Base-by-base conservation (phyloP, 2,329 filamentous ascomycete species). In the Gremmenia infestans region DNA sequence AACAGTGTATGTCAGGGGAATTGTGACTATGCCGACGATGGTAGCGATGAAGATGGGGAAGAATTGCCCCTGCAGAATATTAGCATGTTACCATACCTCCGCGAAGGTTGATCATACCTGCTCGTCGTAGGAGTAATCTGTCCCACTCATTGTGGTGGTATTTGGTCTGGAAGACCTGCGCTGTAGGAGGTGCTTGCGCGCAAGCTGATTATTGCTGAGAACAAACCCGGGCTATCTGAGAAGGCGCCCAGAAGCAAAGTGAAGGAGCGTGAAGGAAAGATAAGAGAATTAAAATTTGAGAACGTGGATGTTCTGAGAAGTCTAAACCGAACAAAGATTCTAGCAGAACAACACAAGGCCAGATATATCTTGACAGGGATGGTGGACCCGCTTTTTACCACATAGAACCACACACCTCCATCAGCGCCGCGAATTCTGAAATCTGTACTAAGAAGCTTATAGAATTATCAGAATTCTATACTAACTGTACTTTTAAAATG, bases 11-110 rank as follows among this genome's bases (percentile, higher is more conserved):
- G 93, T 96, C 68, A 96, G 81, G 60, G 93, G 92, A 57, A 96
- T 76, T 36, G 94, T 97, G 74, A 97, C 82, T 64, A 99, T 84
- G 69, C 87, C 86, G 60, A 88, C 85, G 68, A 97, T 81, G 45
- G 92, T 97, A 71, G 97, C 86, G 75, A 97, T 87, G 79, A 99
- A 99, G 82, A 96, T 96, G 65, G 95, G 94, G 80, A 97, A 99
- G 79, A 97, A 97, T 82, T 97, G 90, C 67, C 91, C 92, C 83
- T 94, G 58, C 56, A 37, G 11, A 35, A 50, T 11, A 42, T 65
- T 59, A 67, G 60, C 37, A 52, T 48, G 25, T 28, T 3, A 39
- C 47, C 42, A 7, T 25, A 28, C 5, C 9, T 43, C 17, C 52
- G 37, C 15, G 45, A 23, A 51, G 37, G 48, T 45, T 17, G 37